phyloP scores from a whole-genome alignment of 148 eudicot species.

The Camellia lanceoleosa region DNA sequence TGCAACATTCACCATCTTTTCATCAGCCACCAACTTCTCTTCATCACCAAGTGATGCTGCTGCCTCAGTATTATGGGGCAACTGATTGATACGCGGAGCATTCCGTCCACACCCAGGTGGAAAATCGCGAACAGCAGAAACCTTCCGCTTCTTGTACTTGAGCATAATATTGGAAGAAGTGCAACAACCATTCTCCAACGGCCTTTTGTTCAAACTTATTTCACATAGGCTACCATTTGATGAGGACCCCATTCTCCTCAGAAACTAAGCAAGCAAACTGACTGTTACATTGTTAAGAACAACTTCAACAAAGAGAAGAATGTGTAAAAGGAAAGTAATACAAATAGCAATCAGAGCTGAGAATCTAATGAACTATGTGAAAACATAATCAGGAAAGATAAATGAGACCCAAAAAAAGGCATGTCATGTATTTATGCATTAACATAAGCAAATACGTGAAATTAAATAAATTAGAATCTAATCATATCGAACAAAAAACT shows the following conservation, averaged over 20 bases:
- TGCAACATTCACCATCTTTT: too few species aligned
- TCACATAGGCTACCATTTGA: constrained; percentile 20
- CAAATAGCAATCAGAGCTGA: background rate
- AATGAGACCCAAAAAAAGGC: background rate
- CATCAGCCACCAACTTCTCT: too few species aligned
- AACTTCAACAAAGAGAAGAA: background rate
- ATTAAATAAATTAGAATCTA: background rate
- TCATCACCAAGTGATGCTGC: too few species aligned
- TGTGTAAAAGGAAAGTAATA: background rate
- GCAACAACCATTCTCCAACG: constrained; percentile 32
- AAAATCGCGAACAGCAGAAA: constrained; percentile 59
- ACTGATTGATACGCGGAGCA: constrained; percentile 17
- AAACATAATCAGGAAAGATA: background rate
- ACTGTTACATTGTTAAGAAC: background rate
- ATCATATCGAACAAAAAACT: background rate
- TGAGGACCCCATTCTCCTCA: constrained; percentile 29
- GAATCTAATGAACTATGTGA: background rate
- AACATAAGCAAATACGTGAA: background rate
- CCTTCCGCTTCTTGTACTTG: constrained; percentile 52
- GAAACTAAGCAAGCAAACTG: background rate
- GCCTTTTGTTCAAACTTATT: constrained; percentile 29
- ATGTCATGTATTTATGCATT: background rate
- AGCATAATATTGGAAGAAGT: constrained; percentile 27
- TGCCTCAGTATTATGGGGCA: too few species aligned
- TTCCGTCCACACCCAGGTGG: constrained; percentile 76